A percentile compares a stretch with the other conserved stretches of the same genome.
These are phyloP conservation scores for Carallia brachiata DNA, from an alignment of 345 rosid species.

Conservation along the genomic window DNA sequence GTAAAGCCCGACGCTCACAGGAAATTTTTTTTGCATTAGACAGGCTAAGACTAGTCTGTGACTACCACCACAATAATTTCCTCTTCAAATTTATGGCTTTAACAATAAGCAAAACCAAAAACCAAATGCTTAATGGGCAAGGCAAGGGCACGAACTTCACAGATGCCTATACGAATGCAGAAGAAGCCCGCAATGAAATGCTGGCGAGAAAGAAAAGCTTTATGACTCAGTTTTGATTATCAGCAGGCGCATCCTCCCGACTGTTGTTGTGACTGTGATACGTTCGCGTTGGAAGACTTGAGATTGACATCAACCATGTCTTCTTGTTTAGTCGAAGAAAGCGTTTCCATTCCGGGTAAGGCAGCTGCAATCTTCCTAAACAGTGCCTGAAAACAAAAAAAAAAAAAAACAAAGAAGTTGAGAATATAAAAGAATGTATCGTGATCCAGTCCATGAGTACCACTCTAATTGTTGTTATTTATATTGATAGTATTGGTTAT, in stretches of 20 bases:
- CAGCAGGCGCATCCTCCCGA: slow-evolving; percentile 83
- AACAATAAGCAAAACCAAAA: slow-evolving; percentile 19
- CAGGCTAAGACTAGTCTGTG: slow-evolving; percentile 29
- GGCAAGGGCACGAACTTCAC: slow-evolving; percentile 29
- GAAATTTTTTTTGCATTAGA: not conserved
- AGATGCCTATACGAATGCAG: slow-evolving; percentile 9
- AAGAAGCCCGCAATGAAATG: slow-evolving; percentile 2
- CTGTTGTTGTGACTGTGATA: slow-evolving; percentile 63
- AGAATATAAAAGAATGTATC: not conserved
- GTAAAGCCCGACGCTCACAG: too few species aligned
- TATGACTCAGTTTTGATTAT: slow-evolving; percentile 7
- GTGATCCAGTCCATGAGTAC: too few species aligned
- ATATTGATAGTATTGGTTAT: too few species aligned
- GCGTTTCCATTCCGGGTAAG: slow-evolving; percentile 90
- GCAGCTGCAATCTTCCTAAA: slow-evolving; percentile 93
- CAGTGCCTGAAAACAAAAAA: slow-evolving; percentile 43
- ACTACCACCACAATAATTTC: slow-evolving; percentile 15
- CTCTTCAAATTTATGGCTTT: slow-evolving; percentile 10
- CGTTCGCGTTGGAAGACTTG: slow-evolving; percentile 63
- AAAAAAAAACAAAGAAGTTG: slow-evolving; percentile 7
- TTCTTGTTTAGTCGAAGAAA: slow-evolving; percentile 83
- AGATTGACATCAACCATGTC: slow-evolving; percentile 95
- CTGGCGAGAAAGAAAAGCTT: slow-evolving; percentile 3
- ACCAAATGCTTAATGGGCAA: slow-evolving; percentile 19
- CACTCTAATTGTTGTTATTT: too few species aligned